A percentile compares a stretch with the other conserved stretches of the same genome.
Evolutionary conservation across 176 grass and related monocot genomes (phyloP).

Genomic region (Triticum urartu): DNA sequence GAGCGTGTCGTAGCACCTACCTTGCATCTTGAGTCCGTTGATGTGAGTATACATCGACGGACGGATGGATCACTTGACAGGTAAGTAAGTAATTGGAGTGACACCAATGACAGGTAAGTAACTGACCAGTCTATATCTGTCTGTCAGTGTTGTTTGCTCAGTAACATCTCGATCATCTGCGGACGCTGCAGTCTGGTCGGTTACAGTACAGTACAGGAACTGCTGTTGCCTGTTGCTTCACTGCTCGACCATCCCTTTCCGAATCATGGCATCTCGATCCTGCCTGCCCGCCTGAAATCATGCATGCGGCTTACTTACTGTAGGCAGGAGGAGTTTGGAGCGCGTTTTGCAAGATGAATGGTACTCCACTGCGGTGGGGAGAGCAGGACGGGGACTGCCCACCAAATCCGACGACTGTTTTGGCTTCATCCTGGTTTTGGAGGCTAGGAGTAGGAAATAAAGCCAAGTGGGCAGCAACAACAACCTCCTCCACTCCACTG

Average conservation of each 20-base stretch:
- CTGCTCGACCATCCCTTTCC: neutral
- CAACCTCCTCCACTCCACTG: constrained; percentile 40
- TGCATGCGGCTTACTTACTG: neutral
- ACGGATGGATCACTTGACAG: too few species aligned
- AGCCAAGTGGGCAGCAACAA: constrained; percentile 37
- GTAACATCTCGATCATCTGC: too few species aligned
- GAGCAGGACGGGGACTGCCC: constrained; percentile 31
- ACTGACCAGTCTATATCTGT: too few species aligned
- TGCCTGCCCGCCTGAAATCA: neutral
- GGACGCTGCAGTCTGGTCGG: too few species aligned
- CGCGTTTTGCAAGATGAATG: constrained; percentile 28
- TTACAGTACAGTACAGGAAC: neutral
- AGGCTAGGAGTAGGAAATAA: neutral
- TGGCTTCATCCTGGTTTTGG: constrained; percentile 2
- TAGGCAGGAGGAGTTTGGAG: neutral
- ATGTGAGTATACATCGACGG: too few species aligned
- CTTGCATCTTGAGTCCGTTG: too few species aligned
- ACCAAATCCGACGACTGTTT: constrained; percentile 17
- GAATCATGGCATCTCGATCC: neutral
- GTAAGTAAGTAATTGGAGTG: too few species aligned
- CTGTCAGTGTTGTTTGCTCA: too few species aligned
- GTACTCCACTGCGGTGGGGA: neutral
- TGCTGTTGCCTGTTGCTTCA: constrained; percentile 3
- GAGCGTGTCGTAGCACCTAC: too few species aligned
- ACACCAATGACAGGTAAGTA: too few species aligned